These are phyloP conservation scores for Leccinum barrowsii DNA, from an alignment of 768 basidiomycete genomes.

Conservation along the genomic window DNA sequence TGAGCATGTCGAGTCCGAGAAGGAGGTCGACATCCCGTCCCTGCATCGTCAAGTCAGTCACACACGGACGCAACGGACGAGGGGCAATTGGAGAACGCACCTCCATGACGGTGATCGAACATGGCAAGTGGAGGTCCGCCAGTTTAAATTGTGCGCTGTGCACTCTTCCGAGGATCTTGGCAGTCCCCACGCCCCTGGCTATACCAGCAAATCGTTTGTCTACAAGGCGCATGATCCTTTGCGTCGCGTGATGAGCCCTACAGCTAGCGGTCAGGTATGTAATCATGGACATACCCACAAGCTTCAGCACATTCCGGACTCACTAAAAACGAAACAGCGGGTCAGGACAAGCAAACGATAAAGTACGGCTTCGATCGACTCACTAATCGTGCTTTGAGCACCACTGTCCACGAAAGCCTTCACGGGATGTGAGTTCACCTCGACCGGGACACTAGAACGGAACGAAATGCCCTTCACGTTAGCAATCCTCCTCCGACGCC, in stretches of 20 bases:
- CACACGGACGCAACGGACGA: not conserved
- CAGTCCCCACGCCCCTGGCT: conserved; percentile 91
- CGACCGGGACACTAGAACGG: conserved; percentile 71
- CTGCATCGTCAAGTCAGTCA: conserved; percentile 33
- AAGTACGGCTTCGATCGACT: conserved; percentile 22
- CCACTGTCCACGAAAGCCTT: conserved; percentile 99
- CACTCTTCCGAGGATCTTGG: conserved; percentile 88
- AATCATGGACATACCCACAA: conserved; percentile 64
- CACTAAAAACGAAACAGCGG: conserved; percentile 45
- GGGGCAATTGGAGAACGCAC: conserved; percentile 34
- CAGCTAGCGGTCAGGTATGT: not conserved
- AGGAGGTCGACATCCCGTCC: conserved; percentile 93
- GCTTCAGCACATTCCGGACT: conserved; percentile 88
- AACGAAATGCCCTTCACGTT: conserved; percentile 2
- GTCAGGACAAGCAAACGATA: conserved; percentile 4
- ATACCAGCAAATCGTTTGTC: conserved; percentile 87
- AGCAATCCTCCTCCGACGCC: conserved; percentile 6
- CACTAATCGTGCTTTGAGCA: conserved; percentile 95
- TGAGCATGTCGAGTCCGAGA: conserved; percentile 98
- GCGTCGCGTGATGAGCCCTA: conserved; percentile 2
- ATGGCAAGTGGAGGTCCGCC: conserved; percentile 78
- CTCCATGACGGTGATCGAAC: conserved; percentile 95
- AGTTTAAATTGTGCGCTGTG: conserved; percentile 93
- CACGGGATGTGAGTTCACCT: conserved; percentile 86
- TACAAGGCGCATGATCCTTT: conserved; percentile 87